Conservation (phyloP, 2,329 filamentous ascomycete genomes). For the Clarireedia paspali region DNA sequence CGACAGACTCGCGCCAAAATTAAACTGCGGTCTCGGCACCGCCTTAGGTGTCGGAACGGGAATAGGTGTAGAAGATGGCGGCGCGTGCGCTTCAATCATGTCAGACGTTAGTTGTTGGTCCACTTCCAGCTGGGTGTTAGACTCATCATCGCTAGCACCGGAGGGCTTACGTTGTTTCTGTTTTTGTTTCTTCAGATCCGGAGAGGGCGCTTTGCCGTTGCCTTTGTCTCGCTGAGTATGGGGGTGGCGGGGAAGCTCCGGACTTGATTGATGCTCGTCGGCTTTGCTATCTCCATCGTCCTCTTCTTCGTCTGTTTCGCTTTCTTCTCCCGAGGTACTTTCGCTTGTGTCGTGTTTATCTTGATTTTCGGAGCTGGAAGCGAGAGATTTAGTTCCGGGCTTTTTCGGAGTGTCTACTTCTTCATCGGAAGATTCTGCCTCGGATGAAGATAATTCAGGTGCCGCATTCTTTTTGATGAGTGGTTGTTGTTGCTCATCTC, state of each 20-base stretch:
- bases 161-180: conserved; percentile 16
- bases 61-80: conserved; percentile 1
- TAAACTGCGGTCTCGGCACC: conserved; percentile 17
- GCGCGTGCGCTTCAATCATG: conserved; percentile 19
- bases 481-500: background rate
- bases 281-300: conserved; percentile 8
- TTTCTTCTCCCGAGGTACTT: too few relatives aligned
- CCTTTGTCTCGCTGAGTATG: background rate
- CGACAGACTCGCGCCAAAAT: conserved; percentile 19
- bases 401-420: conserved; percentile 4
- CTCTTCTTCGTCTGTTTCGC: background rate
- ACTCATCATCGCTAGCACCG: conserved; percentile 15
- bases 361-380: background rate
- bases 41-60: conserved; percentile 12
- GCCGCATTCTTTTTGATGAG: background rate
- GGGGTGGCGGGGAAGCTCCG: conserved; percentile 5
- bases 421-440: conserved; percentile 2
- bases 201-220: conserved; percentile 5
- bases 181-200: conserved; percentile 6
- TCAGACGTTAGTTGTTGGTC: conserved; percentile 26
- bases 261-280: conserved; percentile 5
- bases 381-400: background rate
- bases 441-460: background rate
- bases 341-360: background rate
- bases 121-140: conserved; percentile 23